Evolutionary conservation across 164 flowering plant species (phyloP).

Genomic region (Warburgia ugandensis): DNA sequence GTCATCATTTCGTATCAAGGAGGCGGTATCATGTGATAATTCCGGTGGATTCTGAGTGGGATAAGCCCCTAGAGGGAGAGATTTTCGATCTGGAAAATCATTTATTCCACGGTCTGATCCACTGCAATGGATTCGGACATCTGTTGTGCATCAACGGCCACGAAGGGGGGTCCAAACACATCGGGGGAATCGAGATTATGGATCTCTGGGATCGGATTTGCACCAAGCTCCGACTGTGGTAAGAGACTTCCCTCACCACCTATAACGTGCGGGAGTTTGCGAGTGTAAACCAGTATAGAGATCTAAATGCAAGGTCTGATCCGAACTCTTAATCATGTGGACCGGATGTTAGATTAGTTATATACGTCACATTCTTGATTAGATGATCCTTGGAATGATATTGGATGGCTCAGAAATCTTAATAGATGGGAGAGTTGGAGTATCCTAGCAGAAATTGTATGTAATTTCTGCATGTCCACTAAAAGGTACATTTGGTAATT

Average conservation of each 20-base stretch:
- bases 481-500: too few species aligned
- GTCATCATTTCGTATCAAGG: slow-evolving; percentile 64
- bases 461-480: too few species aligned
- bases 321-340: too few species aligned
- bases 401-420: too few species aligned
- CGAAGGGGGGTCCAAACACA: slow-evolving; percentile 66
- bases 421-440: too few species aligned
- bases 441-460: too few species aligned
- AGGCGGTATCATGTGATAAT: slow-evolving; percentile 73
- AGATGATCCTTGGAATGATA: too few species aligned
- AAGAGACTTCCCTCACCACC: slow-evolving; percentile 5
- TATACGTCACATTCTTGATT: too few species aligned
- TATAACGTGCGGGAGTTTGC: background rate
- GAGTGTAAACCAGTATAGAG: background rate
- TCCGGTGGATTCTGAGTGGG: slow-evolving; percentile 57
- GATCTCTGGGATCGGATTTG: slow-evolving; percentile 92
- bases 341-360: too few species aligned
- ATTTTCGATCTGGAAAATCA: slow-evolving; percentile 47
- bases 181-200: slow-evolving; percentile 69
- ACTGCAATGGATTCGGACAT: slow-evolving; percentile 82
- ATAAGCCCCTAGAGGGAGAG: slow-evolving; percentile 32
- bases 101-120: slow-evolving; percentile 72
- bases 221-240: slow-evolving; percentile 50
- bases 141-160: slow-evolving; percentile 68
- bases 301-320: too few species aligned